Percentiles rank a stretch among this genome's conserved stretches.
phyloP scores from a whole-genome alignment of 169 alveolate species.

The Eimeria necatrix region DNA sequence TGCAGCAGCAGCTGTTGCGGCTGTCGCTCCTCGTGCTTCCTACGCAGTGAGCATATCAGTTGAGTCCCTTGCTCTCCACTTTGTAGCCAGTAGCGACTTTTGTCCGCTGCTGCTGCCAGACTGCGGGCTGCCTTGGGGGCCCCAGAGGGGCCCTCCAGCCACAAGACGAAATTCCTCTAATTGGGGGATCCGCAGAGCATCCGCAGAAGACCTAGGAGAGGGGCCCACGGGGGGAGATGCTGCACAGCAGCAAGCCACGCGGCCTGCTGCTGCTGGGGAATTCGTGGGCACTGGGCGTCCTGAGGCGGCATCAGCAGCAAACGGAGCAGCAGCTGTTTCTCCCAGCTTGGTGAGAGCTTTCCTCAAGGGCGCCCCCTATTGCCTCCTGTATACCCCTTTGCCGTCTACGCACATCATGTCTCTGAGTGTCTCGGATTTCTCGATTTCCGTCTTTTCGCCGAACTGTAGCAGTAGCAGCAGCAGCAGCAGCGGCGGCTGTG shows the following conservation, averaged over 20 bases:
- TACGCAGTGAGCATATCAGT: conserved; percentile 38
- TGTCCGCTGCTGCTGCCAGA: conserved; percentile 57
- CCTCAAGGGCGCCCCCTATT: neutral
- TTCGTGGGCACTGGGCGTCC: neutral
- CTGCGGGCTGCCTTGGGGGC: conserved; percentile 14
- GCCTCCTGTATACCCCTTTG: conserved; percentile 44
- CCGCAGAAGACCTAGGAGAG: neutral
- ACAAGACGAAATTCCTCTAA: neutral
- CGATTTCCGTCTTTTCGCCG: conserved; percentile 53
- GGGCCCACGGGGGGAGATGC: neutral
- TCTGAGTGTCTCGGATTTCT: neutral
- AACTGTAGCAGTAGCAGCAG: conserved; percentile 43
- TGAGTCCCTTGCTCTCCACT: conserved; percentile 22
- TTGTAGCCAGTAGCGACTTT: conserved; percentile 46
- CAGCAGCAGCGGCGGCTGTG: conserved; percentile 43
- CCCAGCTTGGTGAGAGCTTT: neutral
- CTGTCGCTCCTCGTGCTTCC: conserved; percentile 37
- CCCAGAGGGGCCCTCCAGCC: conserved; percentile 39
- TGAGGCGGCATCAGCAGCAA: neutral
- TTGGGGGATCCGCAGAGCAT: neutral
- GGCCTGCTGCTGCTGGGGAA: neutral
- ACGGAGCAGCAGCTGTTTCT: neutral
- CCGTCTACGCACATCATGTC: conserved; percentile 38
- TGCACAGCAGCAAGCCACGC: conserved; percentile 17
- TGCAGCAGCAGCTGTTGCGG: conserved; percentile 16